Base-by-base conservation (phyloP, 768 basidiomycete genomes). In the Nidularia sp. region DNA sequence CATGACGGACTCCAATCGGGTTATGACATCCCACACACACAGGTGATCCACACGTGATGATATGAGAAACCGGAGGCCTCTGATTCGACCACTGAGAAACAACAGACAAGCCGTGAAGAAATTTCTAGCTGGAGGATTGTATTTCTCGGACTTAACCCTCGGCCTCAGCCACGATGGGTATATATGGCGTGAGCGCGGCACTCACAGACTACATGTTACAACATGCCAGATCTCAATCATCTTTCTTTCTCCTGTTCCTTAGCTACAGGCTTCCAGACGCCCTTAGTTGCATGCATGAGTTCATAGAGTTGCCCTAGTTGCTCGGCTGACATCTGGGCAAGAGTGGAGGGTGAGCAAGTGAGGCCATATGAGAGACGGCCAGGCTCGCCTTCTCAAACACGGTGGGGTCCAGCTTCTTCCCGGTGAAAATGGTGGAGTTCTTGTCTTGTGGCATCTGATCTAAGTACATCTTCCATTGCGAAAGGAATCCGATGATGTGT, bases 251-350 rank as follows among this genome's bases (percentile, higher is more conserved):
- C 25, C 34, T 18, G 34, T 18, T 64, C 63, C 35, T 59, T 51
- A 50, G 66, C 54, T 47, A 73, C 65, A 18, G 84, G 77, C 62
- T 86, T 93, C 91, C 90, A 96, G 33, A 96, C 77, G 55, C 87
- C 87, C 63, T 90, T 92, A 0, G 93, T 86, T 2, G 86, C 90
- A 55, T 90, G 86, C 92, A 96, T 93, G 55, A 99, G 78, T 64
- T 98, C 94, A 63, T 97, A 93, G 41, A 99, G 69, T 67, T 98
- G 96, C 1, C 90, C 90, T 3, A 98, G 74, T 65, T 99, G 96
- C 64, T 96, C 93, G 33, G 75, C 68, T 15, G 93, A 94, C 84
- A 95, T 88, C 92, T 94, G 52, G 25, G 6, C 29, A 47, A 47
- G 12, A 29, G 50, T 55, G 18, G 18, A 42, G 51, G 22, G 25